Percentiles rank a stretch among this genome's conserved stretches.
Evolutionary conservation across 2,329 filamentous ascomycete species (phyloP).

Genomic region (Aspergillus ochraceus): DNA sequence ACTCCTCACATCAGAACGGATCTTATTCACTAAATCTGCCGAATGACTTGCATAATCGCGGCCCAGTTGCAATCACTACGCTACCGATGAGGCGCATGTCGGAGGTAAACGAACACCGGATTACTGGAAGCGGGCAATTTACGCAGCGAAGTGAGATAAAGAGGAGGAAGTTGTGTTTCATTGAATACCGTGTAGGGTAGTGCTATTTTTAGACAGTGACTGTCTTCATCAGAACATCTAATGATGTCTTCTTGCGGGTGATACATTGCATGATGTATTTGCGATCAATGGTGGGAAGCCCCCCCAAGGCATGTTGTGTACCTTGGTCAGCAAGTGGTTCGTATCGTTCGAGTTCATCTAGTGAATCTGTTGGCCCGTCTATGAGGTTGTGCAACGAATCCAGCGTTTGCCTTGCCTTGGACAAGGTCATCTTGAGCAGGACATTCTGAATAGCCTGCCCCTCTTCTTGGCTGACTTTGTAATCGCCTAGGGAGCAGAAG

Average conservation of each 20-base stretch:
- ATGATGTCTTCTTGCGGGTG: not conserved
- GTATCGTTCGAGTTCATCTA: not conserved
- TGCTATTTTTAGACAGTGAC: not conserved
- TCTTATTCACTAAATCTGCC: not conserved
- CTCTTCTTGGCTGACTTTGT: not conserved
- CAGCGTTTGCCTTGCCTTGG: not conserved
- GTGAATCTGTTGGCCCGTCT: not conserved
- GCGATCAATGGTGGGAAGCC: not conserved
- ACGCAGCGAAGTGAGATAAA: not conserved
- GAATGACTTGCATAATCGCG: too few relatives aligned
- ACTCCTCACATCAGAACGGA: not conserved
- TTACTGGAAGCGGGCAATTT: too few relatives aligned
- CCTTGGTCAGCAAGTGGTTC: not conserved
- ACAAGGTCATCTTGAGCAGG: not conserved
- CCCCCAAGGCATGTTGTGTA: not conserved
- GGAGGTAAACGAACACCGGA: too few relatives aligned
- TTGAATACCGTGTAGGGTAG: too few relatives aligned
- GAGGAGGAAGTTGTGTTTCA: not conserved
- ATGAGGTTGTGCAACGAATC: not conserved
- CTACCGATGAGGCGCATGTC: too few relatives aligned
- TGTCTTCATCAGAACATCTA: not conserved
- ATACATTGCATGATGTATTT: not conserved
- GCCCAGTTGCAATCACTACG: too few relatives aligned
- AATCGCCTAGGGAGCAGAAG: not conserved
- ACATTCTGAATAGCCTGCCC: not conserved